Base-by-base conservation (phyloP, 2,329 filamentous ascomycete genomes). In the Arachnomyces sp. region DNA sequence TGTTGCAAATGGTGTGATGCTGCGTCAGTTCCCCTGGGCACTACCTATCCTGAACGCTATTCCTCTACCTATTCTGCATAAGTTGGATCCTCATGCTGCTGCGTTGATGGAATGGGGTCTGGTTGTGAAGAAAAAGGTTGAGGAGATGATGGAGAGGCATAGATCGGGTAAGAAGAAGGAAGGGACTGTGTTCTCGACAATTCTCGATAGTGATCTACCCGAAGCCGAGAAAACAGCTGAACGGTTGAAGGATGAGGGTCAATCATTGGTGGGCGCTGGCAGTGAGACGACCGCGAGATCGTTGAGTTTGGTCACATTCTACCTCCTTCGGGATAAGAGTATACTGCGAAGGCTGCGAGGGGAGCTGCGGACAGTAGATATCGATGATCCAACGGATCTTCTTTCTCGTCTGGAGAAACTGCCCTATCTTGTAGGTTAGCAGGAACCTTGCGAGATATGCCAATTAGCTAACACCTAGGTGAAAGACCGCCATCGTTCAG, bases 351-450 rank as follows among this genome's bases (percentile, higher is more conserved):
- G 44, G 20, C 34, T 62, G 17, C 53, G 51, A 0, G 40, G 36
- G 9, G 59, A 65, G 38, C 44, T 63, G 49, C 48, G 42, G 28
- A 53, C 47, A 31, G 49, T 59, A 13, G 39, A 55, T 39, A 43
- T 49, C 30, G 54, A 46, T n/a, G 46, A 50, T 6, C 33, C 47
- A 8, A 46, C 46, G n/a, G 48, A 49, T 16, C 42, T 49, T 4
- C 56, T 52, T 53, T 31, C 46, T 2, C 52, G 63, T 13, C 48
- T 66, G 17, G 61, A 67, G 48, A 49, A 51, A 34, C 42, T 66
- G n/a, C 62, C 63, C 0, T 66, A 65, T 43, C 44, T 67, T 41
- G 59, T 61, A 37, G 40, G 53, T 42, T 7, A 9, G 34, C 31
- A 35, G 5, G 40, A 43, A 34, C 31, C n/a, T 13, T n/a, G 31